Base-by-base conservation (phyloP, 352 stramenopile genomes). In the Globisporangium paroecandrum region DNA sequence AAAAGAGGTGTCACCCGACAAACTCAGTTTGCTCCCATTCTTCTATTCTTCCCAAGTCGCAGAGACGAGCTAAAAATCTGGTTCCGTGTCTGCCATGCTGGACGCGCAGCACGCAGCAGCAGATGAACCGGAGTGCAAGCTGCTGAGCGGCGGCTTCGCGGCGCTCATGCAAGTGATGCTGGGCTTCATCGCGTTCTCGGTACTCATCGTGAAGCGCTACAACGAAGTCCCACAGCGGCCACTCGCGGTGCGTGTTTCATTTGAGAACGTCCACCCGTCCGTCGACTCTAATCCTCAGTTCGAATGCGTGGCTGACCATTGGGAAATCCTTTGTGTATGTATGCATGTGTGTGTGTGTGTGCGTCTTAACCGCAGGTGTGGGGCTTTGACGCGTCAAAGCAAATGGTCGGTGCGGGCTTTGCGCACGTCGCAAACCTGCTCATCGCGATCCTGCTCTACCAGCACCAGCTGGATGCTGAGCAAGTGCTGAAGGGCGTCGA, bases 381-480 rank as follows among this genome's bases (percentile, higher is more conserved):
- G 89, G 75, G 79, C 5, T 93, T 95, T 70, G 89, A 96, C 62
- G 86, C 87, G 24, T 87, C 86, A 53, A 96, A 96, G 78, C 89
- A 96, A 63, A 82, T 93, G 75, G 77, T 96, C 41, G 89, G 89
- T 46, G 89, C 87, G 2, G 89, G 83, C 55, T 93, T 94, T 58
- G 86, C 89, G 20, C 86, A 95, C 63, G 81, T 94, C 32, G 89
- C 84, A 20, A 96, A 95, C 62, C 64, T 96, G 62, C 63, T 93
- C n/a, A 95, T 95, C 70, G 89, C 87, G 25, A 89, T 95, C 27
- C n/a, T 95, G 69, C 76, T 95, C 36, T 94, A 94, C 59, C 65
- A 75, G 27, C 68, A 77, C 57, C 61, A 82, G 25, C n/a, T 71
- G 13, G 68, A 66, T 24, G 71, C 56, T 0, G 70, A 64, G 59